Base-by-base conservation (phyloP, 2,329 filamentous ascomycete genomes). In the Kalaharituber pfeilii region DNA sequence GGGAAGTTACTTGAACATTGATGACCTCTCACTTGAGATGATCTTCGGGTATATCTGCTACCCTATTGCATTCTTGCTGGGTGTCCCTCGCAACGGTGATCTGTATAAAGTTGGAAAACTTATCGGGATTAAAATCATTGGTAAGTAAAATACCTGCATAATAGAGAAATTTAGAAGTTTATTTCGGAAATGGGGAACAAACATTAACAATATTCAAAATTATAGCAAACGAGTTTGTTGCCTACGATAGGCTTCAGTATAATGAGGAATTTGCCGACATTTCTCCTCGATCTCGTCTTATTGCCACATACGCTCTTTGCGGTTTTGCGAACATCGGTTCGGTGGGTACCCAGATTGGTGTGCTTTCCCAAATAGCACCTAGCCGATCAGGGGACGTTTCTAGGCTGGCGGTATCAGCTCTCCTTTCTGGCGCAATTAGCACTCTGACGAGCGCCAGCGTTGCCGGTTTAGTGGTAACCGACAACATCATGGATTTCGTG, bases 81-180 rank as follows among this genome's bases (percentile, higher is more conserved):
- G 86, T 59, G 84, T 93, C 13, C 80, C 80, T 22, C 75, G 81
- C 33, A 71, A 74, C 47, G 69, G 70, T 4, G 75, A 76, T 50
- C 69, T 94, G 1, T 75, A 84, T 54, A 78, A 77, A 51, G 87
- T 94, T 39, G 79, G 77, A 30, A 76, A 82, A 63, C 75, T 95
- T 42, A 91, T 94, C 59, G 86, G 85, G 53, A 73, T 82, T 63
- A 94, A 95, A 72, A 74, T 94, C 63, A 80, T 95, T 65, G 81
- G 81, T 65, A 71, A 74, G 68, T 53, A 61, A 24, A 24, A 30
- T 39, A 9, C 30, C 33, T 44, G 18, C 39, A 30, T 13, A 50
- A 20, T 45, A 27, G 25, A 44, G 51, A 22, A 18, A 24, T 25
- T 26, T 27, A 20, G 5, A 25, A n/a, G n/a, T n/a, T n/a, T n/a